Evolutionary conservation across 2,329 filamentous ascomycete genomes (phyloP).

Genomic region (Grosmannia huntii): DNA sequence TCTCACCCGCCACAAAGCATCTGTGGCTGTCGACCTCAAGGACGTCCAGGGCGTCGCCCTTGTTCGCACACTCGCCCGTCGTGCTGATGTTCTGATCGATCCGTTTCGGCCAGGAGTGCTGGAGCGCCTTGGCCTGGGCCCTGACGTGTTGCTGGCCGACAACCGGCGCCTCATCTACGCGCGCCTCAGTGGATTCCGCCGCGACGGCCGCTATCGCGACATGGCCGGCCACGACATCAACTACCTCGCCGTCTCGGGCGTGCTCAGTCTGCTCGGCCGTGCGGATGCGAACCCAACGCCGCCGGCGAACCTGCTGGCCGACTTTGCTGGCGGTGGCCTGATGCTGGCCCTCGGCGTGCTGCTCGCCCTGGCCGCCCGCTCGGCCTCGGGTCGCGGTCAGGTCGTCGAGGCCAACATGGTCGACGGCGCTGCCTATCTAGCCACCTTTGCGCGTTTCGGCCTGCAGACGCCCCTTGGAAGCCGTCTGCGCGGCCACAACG

Average conservation of each 20-base stretch:
- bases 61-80: slow-evolving; percentile 48
- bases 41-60: slow-evolving; percentile 48
- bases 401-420: slow-evolving; percentile 97
- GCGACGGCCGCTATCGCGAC: slow-evolving; percentile 69
- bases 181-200: slow-evolving; percentile 79
- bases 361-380: slow-evolving; percentile 59
- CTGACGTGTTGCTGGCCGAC: slow-evolving; percentile 47
- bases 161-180: slow-evolving; percentile 72
- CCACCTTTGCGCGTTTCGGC: slow-evolving; percentile 61
- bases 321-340: slow-evolving; percentile 83
- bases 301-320: slow-evolving; percentile 73
- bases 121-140: slow-evolving; percentile 69
- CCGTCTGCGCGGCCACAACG: slow-evolving; percentile 56
- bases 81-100: slow-evolving; percentile 74
- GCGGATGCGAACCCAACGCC: slow-evolving; percentile 57
- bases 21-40: slow-evolving; percentile 71
- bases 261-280: slow-evolving; percentile 63
- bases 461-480: slow-evolving; percentile 51
- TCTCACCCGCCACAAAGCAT: slow-evolving; percentile 69
- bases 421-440: slow-evolving; percentile 70
- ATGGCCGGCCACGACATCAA: slow-evolving; percentile 98
- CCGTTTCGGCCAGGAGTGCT: slow-evolving; percentile 86
- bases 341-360: slow-evolving; percentile 72
- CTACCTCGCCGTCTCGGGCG: slow-evolving; percentile 80
- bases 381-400: slow-evolving; percentile 57